These are phyloP conservation scores for Taphrina communis DNA, from an alignment of 1,139 yeast species.

Conservation along the genomic window DNA sequence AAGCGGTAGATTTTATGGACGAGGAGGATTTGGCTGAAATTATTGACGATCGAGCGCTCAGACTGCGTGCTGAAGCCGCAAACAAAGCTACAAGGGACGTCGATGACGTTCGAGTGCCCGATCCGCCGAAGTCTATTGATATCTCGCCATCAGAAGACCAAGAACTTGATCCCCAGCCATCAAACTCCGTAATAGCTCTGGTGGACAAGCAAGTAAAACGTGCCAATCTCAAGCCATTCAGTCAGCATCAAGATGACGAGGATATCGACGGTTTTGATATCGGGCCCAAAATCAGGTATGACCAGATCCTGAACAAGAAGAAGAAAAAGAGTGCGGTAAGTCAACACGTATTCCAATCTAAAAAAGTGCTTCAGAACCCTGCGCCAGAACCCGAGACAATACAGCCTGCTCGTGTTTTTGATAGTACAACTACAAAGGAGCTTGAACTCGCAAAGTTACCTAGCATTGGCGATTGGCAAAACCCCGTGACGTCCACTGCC, in stretches of 20 bases:
- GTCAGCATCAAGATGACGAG: conserved; percentile 44
- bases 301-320: conserved; percentile 35
- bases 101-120: conserved; percentile 29
- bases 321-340: conserved; percentile 29
- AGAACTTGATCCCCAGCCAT: not conserved
- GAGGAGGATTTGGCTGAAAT: conserved; percentile 51
- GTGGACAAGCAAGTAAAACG: conserved; percentile 3
- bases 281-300: conserved; percentile 43
- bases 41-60: conserved; percentile 45
- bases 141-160: not conserved
- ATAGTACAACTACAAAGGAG: not conserved
- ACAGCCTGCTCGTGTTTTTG: conserved; percentile 47
- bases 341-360: conserved; percentile 27
- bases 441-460: not conserved
- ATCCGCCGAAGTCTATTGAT: not conserved
- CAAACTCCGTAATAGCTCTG: not conserved
- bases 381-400: conserved; percentile 39
- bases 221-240: conserved; percentile 42
- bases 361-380: conserved; percentile 10
- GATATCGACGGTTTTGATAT: conserved; percentile 45
- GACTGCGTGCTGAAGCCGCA: conserved; percentile 24
- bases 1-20: conserved; percentile 51
- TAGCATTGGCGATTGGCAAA: conserved; percentile 18
- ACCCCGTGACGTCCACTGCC: not conserved
- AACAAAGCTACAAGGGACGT: conserved; percentile 8